Base-by-base conservation (phyloP, 2,329 filamentous ascomycete species). In the Xylariaceae sp. region DNA sequence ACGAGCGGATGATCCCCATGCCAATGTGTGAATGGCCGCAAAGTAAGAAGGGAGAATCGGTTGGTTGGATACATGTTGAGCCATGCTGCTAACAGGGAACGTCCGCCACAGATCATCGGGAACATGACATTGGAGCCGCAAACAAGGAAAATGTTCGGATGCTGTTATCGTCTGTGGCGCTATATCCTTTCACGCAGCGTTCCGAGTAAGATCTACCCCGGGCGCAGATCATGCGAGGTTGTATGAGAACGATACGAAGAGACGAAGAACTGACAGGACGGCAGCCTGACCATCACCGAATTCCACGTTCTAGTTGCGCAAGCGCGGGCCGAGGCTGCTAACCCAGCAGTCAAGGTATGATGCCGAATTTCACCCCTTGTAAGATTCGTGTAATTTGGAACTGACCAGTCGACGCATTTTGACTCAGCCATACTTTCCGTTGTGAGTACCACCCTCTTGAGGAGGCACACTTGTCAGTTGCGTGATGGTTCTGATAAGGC, bases 1-100 rank as follows among this genome's bases (percentile, higher is more conserved):
- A 86, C 53, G 69, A 71, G 38, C 48, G 55, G 38, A 57, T 85
- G 64, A 71, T 88, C 43, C 77, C 71, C 35, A 59, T 88, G 35
- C 83, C 81, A 12, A 75, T 85, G 59, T 85, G 79, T 56, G 76
- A 67, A 19, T 88, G 84, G 84, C 70, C 81, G 14, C 76, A 59
- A 47, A 73, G 84, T 87, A 66, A 52, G 71, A 16, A 11, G 21
- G 11, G 11, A 6, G 14, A 32, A 46, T 34, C 34, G 5, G 18
- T 26, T 12, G 11, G 21, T 24, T 24, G 7, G 31, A 24, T 16
- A 21, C 17, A 6, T 9, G 38, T 36, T 16, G 18, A 18, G 34
- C 30, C n/a, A n/a, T n/a, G n/a, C 35, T 19, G 32, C 42, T 54
- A 34, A 55, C 43, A 50, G 43, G 42, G 31, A 24, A 31, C 17